Base-by-base conservation (phyloP, 129 eudicot species). In the Dittrichia graveolens region DNA sequence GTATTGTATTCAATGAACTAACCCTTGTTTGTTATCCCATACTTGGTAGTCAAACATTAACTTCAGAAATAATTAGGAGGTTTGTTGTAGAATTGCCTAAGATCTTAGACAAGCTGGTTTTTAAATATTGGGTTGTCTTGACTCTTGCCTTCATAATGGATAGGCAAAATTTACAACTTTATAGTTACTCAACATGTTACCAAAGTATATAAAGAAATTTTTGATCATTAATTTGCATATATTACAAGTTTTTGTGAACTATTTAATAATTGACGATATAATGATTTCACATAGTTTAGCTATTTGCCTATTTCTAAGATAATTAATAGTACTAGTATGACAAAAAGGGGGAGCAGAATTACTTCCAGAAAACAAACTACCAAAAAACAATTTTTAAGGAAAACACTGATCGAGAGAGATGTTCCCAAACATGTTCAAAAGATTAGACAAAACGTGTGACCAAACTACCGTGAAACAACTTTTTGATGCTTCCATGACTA, bases 91-190 rank as follows among this genome's bases (percentile, higher is more conserved):
- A 3, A 62, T 39, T 40, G 35, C 35, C 13, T 41, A 14, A 35
- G 39, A 40, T 40, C 7, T 42, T 41, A 62, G 39, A n/a, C 14
- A 19, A 62, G 46, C 34, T 62, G 35, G 49, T 42, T 60, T 9
- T 64, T 64, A 43, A 38, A 42, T 42, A 64, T 14, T 43, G 42
- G 39, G 12, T 64, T 42, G 69, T 64, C 69, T 4, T 16, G 12
- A 42, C 13, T 64, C 69, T 4, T 16, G 12, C 43, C 13, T 64
- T 64, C 15, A 43, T 38, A 60, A 60, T 11, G 69, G 52, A 63
- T 3, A 42, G 13, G 13, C n/a, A n/a, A n/a, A 18, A 55, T 6
- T 55, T 8, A 19, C 69, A 64, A 19, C 38, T 64, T 43, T 14
- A 4, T 43, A 64, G 8, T 61, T 9, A 13, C 13, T 61, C 46